Percentiles rank a stretch among this genome's conserved stretches.
Conservation (phyloP, 2,329 filamentous ascomycete species). For the Ophiostoma ulmi region DNA sequence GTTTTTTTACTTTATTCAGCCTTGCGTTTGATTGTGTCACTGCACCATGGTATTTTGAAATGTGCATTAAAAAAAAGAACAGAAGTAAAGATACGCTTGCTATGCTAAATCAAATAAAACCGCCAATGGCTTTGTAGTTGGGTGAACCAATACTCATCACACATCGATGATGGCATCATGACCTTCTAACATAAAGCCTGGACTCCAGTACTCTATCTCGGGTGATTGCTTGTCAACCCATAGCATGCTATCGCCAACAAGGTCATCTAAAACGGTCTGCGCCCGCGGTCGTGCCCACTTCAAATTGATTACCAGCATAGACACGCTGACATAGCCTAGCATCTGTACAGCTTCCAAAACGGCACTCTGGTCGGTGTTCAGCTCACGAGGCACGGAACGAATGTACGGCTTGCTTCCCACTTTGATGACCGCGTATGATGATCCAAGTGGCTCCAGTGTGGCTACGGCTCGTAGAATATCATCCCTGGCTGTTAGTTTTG, state of each 20-base stretch:
- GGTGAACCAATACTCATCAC: constrained; percentile 4
- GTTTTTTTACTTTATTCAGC: constrained; percentile 15
- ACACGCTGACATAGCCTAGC: constrained; percentile 81
- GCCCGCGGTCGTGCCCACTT: constrained; percentile 78
- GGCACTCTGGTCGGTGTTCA: constrained; percentile 88
- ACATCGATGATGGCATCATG: constrained; percentile 31
- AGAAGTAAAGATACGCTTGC: not conserved
- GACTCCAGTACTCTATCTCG: constrained; percentile 93
- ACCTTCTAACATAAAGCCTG: constrained; percentile 60
- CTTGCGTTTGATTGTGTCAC: constrained; percentile 10
- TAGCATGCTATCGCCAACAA: constrained; percentile 81
- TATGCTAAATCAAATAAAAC: not conserved
- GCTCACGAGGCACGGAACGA: constrained; percentile 85
- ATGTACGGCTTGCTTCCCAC: constrained; percentile 86
- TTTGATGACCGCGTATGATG: constrained; percentile 76
- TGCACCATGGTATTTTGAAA: not conserved
- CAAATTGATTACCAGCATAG: constrained; percentile 82
- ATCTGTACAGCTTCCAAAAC: constrained; percentile 89
- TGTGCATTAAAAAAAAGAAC: not conserved
- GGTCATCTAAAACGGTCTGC: constrained; percentile 84
- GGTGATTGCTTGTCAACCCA: constrained; percentile 85
- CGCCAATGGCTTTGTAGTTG: not conserved
- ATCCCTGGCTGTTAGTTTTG: constrained; percentile 54
- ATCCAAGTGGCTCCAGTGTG: constrained; percentile 79
- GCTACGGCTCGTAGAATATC: constrained; percentile 86